phyloP scores from a whole-genome alignment of 2,329 filamentous ascomycete species.

The Lecanicillium sp. region DNA sequence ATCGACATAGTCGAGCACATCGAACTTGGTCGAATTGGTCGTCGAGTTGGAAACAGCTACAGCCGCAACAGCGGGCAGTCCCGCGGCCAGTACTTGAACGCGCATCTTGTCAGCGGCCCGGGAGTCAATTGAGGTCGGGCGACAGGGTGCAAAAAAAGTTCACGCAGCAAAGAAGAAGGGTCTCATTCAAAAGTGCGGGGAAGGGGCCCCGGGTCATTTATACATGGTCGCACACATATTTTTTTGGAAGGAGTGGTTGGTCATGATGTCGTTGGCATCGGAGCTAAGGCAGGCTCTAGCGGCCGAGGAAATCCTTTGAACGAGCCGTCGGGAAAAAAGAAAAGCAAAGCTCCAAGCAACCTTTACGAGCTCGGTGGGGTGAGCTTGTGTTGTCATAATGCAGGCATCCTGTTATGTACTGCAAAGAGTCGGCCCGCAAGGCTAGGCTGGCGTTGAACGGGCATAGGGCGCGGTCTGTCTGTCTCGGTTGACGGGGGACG shows the following conservation, averaged over 20 bases:
- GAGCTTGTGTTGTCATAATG: no score
- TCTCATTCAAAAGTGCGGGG: neutral
- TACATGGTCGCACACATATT: neutral
- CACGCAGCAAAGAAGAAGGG: neutral
- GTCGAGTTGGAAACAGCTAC: neutral
- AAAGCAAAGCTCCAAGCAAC: no score
- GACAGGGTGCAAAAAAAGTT: neutral
- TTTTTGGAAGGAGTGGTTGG: neutral
- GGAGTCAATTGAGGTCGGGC: neutral
- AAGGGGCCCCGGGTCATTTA: neutral
- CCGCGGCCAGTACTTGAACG: neutral
- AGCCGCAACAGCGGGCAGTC: neutral
- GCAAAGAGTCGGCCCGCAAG: no score
- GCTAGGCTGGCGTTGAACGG: no score
- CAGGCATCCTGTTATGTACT: no score
- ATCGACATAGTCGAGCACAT: conserved; percentile 21
- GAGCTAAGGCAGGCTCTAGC: neutral
- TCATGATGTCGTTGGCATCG: conserved; percentile 8
- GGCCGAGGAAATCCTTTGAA: no score
- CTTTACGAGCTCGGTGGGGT: no score
- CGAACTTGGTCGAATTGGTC: conserved; percentile 7
- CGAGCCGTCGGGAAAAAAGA: conserved; percentile 4
- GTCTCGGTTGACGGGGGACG: no score
- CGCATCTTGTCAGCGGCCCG: neutral
- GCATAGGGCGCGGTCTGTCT: no score